Evolutionary conservation across 148 eudicot genomes (phyloP).

Genomic region (Agrostemma githago): DNA sequence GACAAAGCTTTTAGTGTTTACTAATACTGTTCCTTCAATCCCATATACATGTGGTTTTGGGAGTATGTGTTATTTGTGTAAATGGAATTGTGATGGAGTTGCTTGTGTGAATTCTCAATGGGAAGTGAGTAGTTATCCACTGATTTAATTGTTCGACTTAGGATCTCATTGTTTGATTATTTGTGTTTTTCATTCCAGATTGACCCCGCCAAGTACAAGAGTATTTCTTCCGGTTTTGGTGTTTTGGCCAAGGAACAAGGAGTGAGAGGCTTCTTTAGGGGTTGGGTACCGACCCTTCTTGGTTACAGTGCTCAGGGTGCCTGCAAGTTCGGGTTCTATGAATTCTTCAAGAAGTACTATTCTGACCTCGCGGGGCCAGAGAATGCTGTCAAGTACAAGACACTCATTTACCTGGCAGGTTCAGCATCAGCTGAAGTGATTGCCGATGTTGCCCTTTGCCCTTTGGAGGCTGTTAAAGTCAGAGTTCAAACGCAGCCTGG

Average conservation of each 20-base stretch:
- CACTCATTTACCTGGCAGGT: slow-evolving; percentile 88
- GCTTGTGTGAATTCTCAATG: not conserved
- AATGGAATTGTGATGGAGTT: too few species aligned
- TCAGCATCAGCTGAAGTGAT: slow-evolving; percentile 93
- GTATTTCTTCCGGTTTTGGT: slow-evolving; percentile 82
- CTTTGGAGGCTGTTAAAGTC: slow-evolving; percentile 90
- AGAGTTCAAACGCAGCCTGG: slow-evolving; percentile 97
- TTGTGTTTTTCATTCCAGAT: slow-evolving; percentile 37
- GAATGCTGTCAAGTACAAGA: slow-evolving; percentile 80
- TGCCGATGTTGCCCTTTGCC: slow-evolving; percentile 90
- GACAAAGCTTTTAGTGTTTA: too few species aligned
- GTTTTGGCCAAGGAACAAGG: slow-evolving; percentile 81
- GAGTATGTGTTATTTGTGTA: too few species aligned
- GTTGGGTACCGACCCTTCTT: slow-evolving; percentile 91
- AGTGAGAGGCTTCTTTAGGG: slow-evolving; percentile 76
- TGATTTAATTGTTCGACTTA: not conserved
- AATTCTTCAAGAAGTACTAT: slow-evolving; percentile 87
- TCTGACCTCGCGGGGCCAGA: slow-evolving; percentile 90
- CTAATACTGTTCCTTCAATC: too few species aligned
- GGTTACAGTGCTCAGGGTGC: slow-evolving; percentile 99
- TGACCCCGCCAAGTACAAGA: slow-evolving; percentile 85
- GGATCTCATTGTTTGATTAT: not conserved
- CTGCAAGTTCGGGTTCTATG: slow-evolving; percentile 88
- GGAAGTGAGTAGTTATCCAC: not conserved
- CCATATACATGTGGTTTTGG: too few species aligned